Conservation (phyloP, 805 yeast species). For the Spathaspora boniae region DNA sequence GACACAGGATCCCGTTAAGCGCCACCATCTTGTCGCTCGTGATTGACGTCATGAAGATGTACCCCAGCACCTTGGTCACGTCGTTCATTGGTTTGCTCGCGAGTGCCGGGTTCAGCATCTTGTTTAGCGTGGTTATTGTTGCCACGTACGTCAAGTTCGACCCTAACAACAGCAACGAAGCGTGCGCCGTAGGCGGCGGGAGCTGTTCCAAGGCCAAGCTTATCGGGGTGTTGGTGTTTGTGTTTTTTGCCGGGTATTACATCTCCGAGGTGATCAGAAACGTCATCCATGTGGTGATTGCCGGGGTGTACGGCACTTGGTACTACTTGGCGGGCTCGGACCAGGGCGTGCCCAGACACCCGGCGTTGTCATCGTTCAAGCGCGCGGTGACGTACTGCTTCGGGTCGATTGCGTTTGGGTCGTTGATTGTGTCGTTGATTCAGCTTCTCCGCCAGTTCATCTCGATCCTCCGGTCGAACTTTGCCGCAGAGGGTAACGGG, state of each 20-base stretch:
- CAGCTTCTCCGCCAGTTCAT: constrained; percentile 62
- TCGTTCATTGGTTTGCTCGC: constrained; percentile 58
- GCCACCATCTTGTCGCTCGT: constrained; percentile 65
- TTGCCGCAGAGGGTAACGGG: constrained; percentile 48
- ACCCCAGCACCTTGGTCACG: constrained; percentile 66
- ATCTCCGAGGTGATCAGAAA: constrained; percentile 81
- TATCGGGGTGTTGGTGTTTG: constrained; percentile 67
- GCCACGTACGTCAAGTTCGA: constrained; percentile 78
- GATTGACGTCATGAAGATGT: constrained; percentile 71
- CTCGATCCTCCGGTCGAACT: constrained; percentile 48
- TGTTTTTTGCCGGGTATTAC: constrained; percentile 79
- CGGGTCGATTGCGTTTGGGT: constrained; percentile 88
- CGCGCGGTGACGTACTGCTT: constrained; percentile 82
- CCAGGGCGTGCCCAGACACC: constrained; percentile 73
- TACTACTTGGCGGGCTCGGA: constrained; percentile 74
- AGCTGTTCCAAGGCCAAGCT: constrained; percentile 54
- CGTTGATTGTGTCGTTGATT: constrained; percentile 65
- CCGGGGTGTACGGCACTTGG: constrained; percentile 91
- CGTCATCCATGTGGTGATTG: constrained; percentile 72
- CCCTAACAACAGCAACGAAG: constrained; percentile 49
- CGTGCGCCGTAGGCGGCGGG: constrained; percentile 53
- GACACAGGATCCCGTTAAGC: constrained; percentile 69
- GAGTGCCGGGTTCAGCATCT: constrained; percentile 58
- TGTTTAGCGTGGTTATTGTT: constrained; percentile 66
- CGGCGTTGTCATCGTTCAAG: constrained; percentile 76